Base-by-base conservation (phyloP, 176 grass and related monocot species). In the Zea luxurians region DNA sequence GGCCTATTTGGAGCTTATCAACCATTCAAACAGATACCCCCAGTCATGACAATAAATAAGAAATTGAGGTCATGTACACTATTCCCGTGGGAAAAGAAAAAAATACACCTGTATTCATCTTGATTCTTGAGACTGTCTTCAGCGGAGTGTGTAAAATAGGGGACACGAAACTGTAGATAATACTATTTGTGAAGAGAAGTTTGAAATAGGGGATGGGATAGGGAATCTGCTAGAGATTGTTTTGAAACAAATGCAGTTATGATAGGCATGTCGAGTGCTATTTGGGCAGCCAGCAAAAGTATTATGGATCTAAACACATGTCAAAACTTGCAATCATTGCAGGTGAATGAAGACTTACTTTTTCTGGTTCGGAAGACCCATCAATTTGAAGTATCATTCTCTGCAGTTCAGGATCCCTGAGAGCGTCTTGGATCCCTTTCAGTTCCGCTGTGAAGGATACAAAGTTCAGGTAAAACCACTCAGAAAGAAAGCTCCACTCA, bases 321-420 rank as follows among this genome's bases (percentile, higher is more conserved):
- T 45, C 11, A 74, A 16, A 61, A 61, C 11, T 57, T 41, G n/a
- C 40, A 34, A 45, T 50, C 61, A 11, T 50, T 8, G 47, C 17
- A 52, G 59, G 34, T 42, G n/a, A 71, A 48, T 48, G 62, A 10
- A 52, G 20, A 90, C 82, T 72, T 83, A 91, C 92, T 62, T 95
- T 88, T 79, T 95, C 89, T 87, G 89, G 81, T 82, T 91, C 92
- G 20, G 45, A 52, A 49, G 89, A 87, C 46, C 81, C 85, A 59
- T 95, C 92, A 52, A 91, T 87, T 70, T 77, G 73, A 49, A 87
- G 74, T 81, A 95, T 77, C 73, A 87, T 65, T 79, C 85, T 80
- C 70, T 83, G 89, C 43, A 95, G 68, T 74, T 89, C 78, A 48
- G 83, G 38, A 60, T 86, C 79, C 84, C 79, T 95, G 44, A 89